Evolutionary conservation across 2,329 filamentous ascomycete species (phyloP).

Genomic region (Sporothrix euskadiensis): DNA sequence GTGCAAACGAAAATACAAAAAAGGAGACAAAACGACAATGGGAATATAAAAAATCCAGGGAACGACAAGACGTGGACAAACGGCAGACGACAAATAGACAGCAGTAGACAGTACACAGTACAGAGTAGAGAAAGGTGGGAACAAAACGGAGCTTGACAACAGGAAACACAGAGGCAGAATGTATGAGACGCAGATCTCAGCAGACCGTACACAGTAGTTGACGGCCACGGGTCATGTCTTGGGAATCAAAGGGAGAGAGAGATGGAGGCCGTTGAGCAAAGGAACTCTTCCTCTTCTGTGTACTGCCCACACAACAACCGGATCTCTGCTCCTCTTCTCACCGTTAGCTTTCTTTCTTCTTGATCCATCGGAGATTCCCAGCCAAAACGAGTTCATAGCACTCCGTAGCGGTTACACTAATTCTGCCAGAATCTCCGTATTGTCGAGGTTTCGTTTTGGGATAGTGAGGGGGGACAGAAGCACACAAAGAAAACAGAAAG

Average conservation of each 20-base stretch:
- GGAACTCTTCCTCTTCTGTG: not conserved
- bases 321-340: not conserved
- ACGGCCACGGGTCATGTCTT: not conserved
- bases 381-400: not conserved
- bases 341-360: not conserved
- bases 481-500: not conserved
- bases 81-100: not conserved
- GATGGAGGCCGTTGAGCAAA: not conserved
- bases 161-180: not conserved
- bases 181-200: not conserved
- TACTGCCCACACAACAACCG: not conserved
- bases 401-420: not conserved
- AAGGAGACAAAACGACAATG: conserved; percentile 7
- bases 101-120: not conserved
- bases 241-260: not conserved
- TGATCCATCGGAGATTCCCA: conserved; percentile 3
- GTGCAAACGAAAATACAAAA: not conserved
- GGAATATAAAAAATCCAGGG: not conserved
- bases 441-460: not conserved
- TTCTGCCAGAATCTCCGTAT: not conserved
- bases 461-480: not conserved
- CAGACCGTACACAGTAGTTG: not conserved
- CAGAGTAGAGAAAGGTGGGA: not conserved
- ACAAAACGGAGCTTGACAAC: not conserved
- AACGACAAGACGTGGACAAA: not conserved